Percentiles rank a stretch among this genome's conserved stretches.
phyloP scores from a whole-genome alignment of 2,329 filamentous ascomycete genomes.

The Fusarium illudens region DNA sequence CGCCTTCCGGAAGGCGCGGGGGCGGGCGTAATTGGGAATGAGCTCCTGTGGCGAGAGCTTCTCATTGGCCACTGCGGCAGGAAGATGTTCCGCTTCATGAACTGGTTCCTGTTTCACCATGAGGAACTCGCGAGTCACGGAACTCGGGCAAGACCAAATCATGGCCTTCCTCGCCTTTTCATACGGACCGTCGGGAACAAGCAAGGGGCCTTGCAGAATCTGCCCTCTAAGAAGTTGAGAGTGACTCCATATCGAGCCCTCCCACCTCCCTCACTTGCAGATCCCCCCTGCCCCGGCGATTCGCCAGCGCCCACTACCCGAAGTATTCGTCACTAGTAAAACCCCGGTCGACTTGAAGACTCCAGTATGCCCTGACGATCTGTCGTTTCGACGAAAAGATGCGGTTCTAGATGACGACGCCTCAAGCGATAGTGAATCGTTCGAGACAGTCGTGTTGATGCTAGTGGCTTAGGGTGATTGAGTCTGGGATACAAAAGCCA shows the following conservation, averaged over 20 bases:
- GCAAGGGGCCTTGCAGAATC: neutral
- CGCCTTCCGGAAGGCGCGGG: constrained; percentile 17
- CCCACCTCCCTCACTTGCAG: constrained; percentile 1
- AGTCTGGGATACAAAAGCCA: neutral
- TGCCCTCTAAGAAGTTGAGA: neutral
- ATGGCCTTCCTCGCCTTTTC: neutral
- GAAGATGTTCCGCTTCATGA: neutral
- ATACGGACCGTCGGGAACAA: neutral
- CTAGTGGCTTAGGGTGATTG: neutral
- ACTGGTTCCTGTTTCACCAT: neutral
- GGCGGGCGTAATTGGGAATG: constrained; percentile 8
- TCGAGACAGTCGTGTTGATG: neutral
- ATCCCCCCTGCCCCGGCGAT: constrained; percentile 6
- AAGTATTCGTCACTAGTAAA: constrained; percentile 1
- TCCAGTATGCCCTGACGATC: constrained; percentile 2
- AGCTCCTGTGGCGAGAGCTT: neutral
- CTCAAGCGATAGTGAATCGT: neutral
- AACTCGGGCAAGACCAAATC: neutral
- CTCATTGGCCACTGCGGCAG: constrained; percentile 6
- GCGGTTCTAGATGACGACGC: constrained; percentile 1
- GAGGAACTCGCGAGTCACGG: neutral
- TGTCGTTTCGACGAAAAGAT: neutral
- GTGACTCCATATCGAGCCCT: neutral
- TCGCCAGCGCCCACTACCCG: neutral
- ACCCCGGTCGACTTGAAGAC: neutral